A percentile compares a stretch with the other conserved stretches of the same genome.
Evolutionary conservation across 805 yeast species (phyloP).

Genomic region (Metschnikowia proteae): DNA sequence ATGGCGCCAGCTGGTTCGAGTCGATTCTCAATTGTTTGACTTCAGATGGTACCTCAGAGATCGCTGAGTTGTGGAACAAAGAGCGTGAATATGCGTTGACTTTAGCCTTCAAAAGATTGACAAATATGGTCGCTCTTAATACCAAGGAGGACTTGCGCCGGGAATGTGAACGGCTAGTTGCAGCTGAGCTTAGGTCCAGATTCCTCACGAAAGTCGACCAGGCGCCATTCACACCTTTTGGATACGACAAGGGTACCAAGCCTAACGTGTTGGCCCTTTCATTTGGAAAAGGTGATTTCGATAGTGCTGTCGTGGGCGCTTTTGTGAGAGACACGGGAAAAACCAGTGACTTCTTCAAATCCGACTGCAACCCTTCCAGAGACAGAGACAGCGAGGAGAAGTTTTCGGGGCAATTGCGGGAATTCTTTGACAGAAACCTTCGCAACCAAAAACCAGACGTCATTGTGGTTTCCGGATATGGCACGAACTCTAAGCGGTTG

Average conservation of each 20-base stretch:
- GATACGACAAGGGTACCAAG: conserved; percentile 71
- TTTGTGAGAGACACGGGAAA: conserved; percentile 78
- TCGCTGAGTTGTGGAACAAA: conserved; percentile 77
- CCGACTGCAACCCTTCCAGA: conserved; percentile 64
- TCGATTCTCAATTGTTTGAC: conserved; percentile 49
- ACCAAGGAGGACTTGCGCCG: conserved; percentile 80
- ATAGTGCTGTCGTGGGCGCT: conserved; percentile 83
- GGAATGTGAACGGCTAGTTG: conserved; percentile 68
- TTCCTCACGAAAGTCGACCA: conserved; percentile 78
- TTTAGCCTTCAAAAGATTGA: conserved; percentile 62
- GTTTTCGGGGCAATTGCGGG: conserved; percentile 61
- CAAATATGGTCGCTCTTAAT: conserved; percentile 64
- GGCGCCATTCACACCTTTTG: conserved; percentile 86
- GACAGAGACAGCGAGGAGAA: conserved; percentile 40
- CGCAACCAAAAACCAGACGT: conserved; percentile 69
- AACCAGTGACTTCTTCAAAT: conserved; percentile 69
- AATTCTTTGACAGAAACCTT: conserved; percentile 58
- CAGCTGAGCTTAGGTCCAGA: conserved; percentile 62
- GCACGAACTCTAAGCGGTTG: conserved; percentile 64
- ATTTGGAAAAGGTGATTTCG: conserved; percentile 79
- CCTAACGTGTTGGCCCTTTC: conserved; percentile 82
- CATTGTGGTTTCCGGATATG: conserved; percentile 84
- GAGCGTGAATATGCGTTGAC: conserved; percentile 66
- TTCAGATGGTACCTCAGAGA: conserved; percentile 74
- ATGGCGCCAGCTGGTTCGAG: conserved; percentile 39